Base-by-base conservation (phyloP, 2,329 filamentous ascomycete genomes). In the Seiridium cupressi region DNA sequence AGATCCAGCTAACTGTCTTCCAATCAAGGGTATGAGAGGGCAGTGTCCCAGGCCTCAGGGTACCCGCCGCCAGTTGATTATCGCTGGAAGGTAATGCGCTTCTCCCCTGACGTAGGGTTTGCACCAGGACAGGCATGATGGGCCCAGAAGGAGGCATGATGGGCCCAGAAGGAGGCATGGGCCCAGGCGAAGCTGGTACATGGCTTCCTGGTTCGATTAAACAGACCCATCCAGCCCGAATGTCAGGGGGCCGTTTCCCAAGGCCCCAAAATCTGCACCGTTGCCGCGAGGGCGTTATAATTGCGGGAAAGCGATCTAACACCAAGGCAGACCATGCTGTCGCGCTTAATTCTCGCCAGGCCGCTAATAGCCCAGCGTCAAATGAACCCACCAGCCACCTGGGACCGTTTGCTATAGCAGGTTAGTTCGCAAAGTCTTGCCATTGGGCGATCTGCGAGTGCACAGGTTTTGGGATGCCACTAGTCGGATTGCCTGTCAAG, bases 391-490 rank as follows among this genome's bases (percentile, higher is more conserved):
- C 31, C 11, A 35, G 7, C 6, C 7, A 4, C 31, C 11, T 8
- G 18, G 49, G 49, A 6, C 49, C 47, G 47, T 26, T 26, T 5
- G 26, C n/a, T 32, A 26, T 6, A 26, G 10, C 31, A 31, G 26
- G n/a, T 5, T 49, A 49, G 35, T 36, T 53, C 49, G 49, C 49
- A 53, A 53, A n/a, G 10, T 53, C 49, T 35, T 53, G 49, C 49
- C 49, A 34, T 53, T 53, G 49, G 49, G 7, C 49, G 26, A 13
- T n/a, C n/a, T 35, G 10, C 13, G 18, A 35, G 49, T 8, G n/a
- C 31, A 32, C 11, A 38, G 11, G 7, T 53, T 9, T 36, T 53
- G 18, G 31, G 31, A 5, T 53, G 32, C 5, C 47, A 49, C 18
- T 18, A 49, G 10, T 26, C 10, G 11, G n/a, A 35, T 13, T 53